Evolutionary conservation across 441 rosid species (phyloP).

Genomic region (Croton setiger): DNA sequence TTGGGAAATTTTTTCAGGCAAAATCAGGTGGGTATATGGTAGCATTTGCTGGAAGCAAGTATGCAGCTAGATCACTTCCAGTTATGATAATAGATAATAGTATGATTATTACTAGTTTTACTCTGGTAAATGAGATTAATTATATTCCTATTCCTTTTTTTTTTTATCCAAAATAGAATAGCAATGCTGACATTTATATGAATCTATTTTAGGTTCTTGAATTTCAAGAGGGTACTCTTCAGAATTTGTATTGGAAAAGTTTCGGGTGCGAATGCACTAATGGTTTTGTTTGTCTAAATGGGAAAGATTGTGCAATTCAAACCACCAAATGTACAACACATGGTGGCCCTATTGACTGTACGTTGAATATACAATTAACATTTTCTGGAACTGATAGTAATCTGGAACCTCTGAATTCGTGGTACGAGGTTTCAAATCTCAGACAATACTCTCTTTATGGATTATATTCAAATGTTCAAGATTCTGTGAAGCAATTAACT

Average conservation of each 20-base stretch:
- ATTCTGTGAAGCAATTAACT: conserved; percentile 24
- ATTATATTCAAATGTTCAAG: conserved; percentile 44
- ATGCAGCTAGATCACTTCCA: conserved; percentile 87
- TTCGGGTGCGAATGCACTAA: conserved; percentile 68
- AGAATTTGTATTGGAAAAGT: conserved; percentile 72
- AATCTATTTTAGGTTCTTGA: conserved; percentile 57
- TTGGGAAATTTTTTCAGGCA: conserved; percentile 31
- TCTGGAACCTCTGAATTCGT: conserved; percentile 61
- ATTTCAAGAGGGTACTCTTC: conserved; percentile 70
- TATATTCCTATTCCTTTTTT: neutral
- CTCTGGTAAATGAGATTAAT: conserved; percentile 49
- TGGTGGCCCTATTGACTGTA: conserved; percentile 54
- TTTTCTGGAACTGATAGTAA: conserved; percentile 88
- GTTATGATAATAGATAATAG: conserved; percentile 47
- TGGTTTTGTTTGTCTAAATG: conserved; percentile 47
- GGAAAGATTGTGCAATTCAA: conserved; percentile 65
- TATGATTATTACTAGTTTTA: conserved; percentile 65
- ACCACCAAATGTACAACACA: conserved; percentile 43
- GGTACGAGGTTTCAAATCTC: conserved; percentile 82
- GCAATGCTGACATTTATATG: neutral
- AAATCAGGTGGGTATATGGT: conserved; percentile 65
- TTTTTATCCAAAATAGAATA: neutral
- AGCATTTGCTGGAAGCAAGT: conserved; percentile 81
- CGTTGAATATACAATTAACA: conserved; percentile 56
- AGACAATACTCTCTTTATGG: conserved; percentile 59